phyloP scores from a whole-genome alignment of 139 green algal genomes.

The Chlorella sp. region DNA sequence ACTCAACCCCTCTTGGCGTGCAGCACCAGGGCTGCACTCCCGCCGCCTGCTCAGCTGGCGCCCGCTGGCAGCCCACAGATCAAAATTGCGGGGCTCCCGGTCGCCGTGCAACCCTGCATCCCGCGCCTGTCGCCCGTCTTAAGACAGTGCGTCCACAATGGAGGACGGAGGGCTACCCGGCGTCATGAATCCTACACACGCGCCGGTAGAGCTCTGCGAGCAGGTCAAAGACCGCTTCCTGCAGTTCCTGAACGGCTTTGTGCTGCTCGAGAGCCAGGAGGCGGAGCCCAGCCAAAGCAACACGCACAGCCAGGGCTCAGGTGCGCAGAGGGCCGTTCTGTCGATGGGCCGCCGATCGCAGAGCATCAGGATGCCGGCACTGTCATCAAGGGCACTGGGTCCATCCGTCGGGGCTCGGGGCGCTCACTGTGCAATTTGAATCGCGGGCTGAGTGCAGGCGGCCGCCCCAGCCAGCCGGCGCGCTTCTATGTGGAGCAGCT shows the following conservation, averaged over 20 bases:
- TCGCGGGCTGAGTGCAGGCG: slow-evolving; percentile 10
- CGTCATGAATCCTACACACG: slow-evolving; percentile 45
- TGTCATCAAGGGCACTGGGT: neutral
- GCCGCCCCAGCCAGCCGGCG: slow-evolving; percentile 12
- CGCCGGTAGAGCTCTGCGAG: slow-evolving; percentile 39
- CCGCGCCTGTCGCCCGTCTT: neutral
- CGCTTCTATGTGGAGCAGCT: slow-evolving; percentile 57
- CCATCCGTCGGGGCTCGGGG: too few species aligned
- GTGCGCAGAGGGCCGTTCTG: neutral
- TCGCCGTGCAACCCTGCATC: neutral
- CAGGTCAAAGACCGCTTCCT: slow-evolving; percentile 24
- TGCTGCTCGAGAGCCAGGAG: slow-evolving; percentile 13
- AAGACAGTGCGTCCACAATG: neutral
- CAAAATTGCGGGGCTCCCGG: neutral
- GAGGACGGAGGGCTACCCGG: neutral
- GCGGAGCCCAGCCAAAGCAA: slow-evolving; percentile 29
- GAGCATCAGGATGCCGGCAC: neutral
- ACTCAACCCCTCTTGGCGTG: neutral
- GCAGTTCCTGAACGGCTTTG: slow-evolving; percentile 45
- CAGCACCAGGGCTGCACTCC: neutral
- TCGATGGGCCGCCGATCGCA: neutral
- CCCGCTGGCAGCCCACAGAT: neutral
- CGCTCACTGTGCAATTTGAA: slow-evolving; percentile 15
- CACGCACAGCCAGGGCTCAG: slow-evolving; percentile 32
- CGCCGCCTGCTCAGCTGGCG: neutral